phyloP scores from a whole-genome alignment of 1,284 basidiomycete genomes.

The Ustilago bromivora region DNA sequence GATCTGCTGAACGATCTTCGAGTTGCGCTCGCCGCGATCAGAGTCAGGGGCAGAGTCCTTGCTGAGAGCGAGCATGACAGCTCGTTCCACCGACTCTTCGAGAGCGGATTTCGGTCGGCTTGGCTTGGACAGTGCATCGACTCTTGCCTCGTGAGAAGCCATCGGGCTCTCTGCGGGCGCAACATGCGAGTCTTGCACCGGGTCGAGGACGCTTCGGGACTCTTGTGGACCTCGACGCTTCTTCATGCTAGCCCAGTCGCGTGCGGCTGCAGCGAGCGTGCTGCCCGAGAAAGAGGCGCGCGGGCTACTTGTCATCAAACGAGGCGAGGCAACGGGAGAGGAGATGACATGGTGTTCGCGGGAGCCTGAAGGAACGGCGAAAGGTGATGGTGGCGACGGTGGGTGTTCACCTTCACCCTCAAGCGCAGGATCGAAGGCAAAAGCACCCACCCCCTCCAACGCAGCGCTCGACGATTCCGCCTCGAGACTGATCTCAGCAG shows the following conservation, averaged over 20 bases:
- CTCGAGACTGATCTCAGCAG: constrained; percentile 20
- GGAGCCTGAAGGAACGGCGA: background rate
- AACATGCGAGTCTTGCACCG: constrained; percentile 1
- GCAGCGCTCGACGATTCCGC: background rate
- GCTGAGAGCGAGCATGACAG: constrained; percentile 31
- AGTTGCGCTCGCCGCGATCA: constrained; percentile 21
- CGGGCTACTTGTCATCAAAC: constrained; percentile 14
- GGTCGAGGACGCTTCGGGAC: constrained; percentile 7
- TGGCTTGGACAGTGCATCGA: background rate
- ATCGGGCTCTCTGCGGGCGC: background rate
- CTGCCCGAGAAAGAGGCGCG: constrained; percentile 44
- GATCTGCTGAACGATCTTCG: constrained; percentile 36
- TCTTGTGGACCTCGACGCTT: constrained; percentile 17
- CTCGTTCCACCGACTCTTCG: constrained; percentile 39
- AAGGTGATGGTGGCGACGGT: too few relatives aligned
- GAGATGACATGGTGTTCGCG: background rate
- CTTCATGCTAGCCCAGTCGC: constrained; percentile 48
- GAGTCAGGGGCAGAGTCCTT: constrained; percentile 13
- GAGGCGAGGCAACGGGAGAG: constrained; percentile 3
- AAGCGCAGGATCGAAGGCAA: constrained; percentile 37
- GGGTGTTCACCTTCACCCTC: constrained; percentile 27
- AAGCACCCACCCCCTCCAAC: background rate
- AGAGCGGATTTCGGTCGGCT: constrained; percentile 5
- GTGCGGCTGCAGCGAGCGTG: constrained; percentile 46
- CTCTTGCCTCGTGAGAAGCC: background rate